These are phyloP conservation scores for Pseudozyma sp. DNA, from an alignment of 1,284 basidiomycete genomes.

Conservation along the genomic window DNA sequence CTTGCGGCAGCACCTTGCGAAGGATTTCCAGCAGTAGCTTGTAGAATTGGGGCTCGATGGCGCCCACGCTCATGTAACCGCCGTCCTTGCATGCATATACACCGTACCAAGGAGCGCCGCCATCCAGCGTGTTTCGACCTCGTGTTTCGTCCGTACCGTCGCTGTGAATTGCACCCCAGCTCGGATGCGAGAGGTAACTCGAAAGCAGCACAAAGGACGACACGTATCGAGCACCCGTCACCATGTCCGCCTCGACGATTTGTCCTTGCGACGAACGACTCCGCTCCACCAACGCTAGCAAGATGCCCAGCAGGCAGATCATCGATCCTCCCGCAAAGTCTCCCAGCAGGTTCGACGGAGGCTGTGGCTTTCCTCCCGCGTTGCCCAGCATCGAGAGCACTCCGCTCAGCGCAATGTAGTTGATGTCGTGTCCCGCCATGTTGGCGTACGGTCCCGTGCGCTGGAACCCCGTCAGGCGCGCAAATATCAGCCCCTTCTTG, in stretches of 20 bases:
- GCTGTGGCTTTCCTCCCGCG: constrained; percentile 74
- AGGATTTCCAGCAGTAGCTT: constrained; percentile 47
- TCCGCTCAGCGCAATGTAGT: constrained; percentile 85
- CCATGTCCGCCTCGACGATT: constrained; percentile 83
- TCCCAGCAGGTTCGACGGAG: constrained; percentile 80
- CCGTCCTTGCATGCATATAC: constrained; percentile 80
- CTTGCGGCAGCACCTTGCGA: constrained; percentile 31
- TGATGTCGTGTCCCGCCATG: constrained; percentile 78
- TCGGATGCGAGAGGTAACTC: constrained; percentile 68
- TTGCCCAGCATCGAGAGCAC: constrained; percentile 73
- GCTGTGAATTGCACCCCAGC: constrained; percentile 72
- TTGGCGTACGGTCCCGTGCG: constrained; percentile 62
- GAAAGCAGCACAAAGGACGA: constrained; percentile 77
- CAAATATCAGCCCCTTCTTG: constrained; percentile 64
- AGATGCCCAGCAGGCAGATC: constrained; percentile 79
- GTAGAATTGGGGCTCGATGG: constrained; percentile 54
- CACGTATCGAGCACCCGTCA: constrained; percentile 81
- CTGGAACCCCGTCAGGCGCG: constrained; percentile 69
- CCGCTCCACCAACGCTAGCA: constrained; percentile 80
- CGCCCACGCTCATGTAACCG: constrained; percentile 77
- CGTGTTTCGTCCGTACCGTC: constrained; percentile 63
- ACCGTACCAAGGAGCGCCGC: constrained; percentile 82
- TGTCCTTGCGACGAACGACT: constrained; percentile 76
- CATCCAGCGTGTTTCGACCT: constrained; percentile 76
- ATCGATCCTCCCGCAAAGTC: constrained; percentile 86